Evolutionary conservation across 495 filamentous ascomycete species (phyloP).

Genomic region (Aspergillus conjunctus): DNA sequence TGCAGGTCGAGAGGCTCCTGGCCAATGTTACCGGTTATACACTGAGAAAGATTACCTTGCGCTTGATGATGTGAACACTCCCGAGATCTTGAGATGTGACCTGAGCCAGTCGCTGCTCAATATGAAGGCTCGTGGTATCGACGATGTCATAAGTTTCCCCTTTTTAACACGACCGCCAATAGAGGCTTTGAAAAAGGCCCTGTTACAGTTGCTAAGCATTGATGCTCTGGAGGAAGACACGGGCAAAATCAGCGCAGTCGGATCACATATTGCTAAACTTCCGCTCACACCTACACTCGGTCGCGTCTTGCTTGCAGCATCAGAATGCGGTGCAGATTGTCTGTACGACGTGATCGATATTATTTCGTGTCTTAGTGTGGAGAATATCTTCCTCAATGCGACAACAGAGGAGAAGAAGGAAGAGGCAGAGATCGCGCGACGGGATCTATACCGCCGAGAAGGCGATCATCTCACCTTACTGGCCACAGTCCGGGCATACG

Average conservation of each 20-base stretch:
- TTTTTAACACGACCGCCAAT: conserved; percentile 79
- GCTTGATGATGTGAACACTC: conserved; percentile 72
- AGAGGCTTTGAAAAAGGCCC: conserved; percentile 78
- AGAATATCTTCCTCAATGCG: conserved; percentile 83
- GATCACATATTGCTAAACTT: conserved; percentile 75
- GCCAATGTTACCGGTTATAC: conserved; percentile 88
- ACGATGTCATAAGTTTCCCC: conserved; percentile 81
- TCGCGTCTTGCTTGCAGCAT: conserved; percentile 79
- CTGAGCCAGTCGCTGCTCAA: conserved; percentile 82
- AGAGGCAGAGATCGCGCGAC: conserved; percentile 68
- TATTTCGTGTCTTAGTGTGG: conserved; percentile 82
- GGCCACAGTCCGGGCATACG: conserved; percentile 78
- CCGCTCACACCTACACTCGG: conserved; percentile 82
- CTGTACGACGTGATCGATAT: conserved; percentile 87
- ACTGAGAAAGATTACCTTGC: conserved; percentile 75
- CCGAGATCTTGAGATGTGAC: conserved; percentile 91
- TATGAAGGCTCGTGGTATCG: conserved; percentile 89
- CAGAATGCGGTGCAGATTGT: conserved; percentile 66
- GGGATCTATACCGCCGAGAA: conserved; percentile 74
- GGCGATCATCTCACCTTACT: conserved; percentile 91
- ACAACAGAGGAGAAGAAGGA: conserved; percentile 81
- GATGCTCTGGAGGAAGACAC: conserved; percentile 70
- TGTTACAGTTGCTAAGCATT: conserved; percentile 77
- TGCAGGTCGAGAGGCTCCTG: conserved; percentile 88
- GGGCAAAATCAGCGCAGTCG: conserved; percentile 73